Base-by-base conservation (phyloP, 148 eudicot genomes). In the Chenopodium quinoa region DNA sequence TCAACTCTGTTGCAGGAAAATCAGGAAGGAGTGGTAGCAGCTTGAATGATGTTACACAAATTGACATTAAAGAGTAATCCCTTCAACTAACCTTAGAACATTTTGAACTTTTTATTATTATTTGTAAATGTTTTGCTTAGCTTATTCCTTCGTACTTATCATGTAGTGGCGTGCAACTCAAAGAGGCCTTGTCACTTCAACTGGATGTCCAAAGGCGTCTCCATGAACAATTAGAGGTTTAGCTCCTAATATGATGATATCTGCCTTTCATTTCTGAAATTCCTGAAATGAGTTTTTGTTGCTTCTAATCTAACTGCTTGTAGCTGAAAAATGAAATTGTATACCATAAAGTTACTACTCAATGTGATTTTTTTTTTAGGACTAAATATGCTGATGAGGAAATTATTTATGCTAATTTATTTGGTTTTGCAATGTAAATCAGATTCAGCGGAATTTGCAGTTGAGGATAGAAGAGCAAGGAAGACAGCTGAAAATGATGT, bases 391-490 rank as follows among this genome's bases (percentile, higher is more conserved):
- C 6, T 40, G 3, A 73, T 9, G 14, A 10, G 54, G 2, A 9
- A 50, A 50, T 1, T 50, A 13, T 50, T 50, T 2, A 50, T 3
- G 52, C 31, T 52, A 6, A 50, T 25, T 17, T 20, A 31, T 27
- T n/a, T 75, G 72, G 32, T 71, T 69, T 64, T 65, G 64, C 7
- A 1, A 34, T 80, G 2, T 84, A 79, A 54, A 62, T 75, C 84
- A 93, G 97, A 92, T 89, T 79, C 98, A 95, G 80, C 76, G 93
- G 22, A 92, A 81, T 73, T 85, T 96, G 78, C 98, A 94, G 83
- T 52, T 91, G 85, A 90, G 91, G 86, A 94, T 91, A 11, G 99
- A 97, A 75, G 97, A 92, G 85, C 99, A 94, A 82, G 91, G 93
- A 70, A 91, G 67, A 73, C 92, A 94, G 82, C 91, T 96, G 75